Percentiles rank a stretch among this genome's conserved stretches.
phyloP scores from a whole-genome alignment of 2,329 filamentous ascomycete species.

The Ceratocystis ficicola region DNA sequence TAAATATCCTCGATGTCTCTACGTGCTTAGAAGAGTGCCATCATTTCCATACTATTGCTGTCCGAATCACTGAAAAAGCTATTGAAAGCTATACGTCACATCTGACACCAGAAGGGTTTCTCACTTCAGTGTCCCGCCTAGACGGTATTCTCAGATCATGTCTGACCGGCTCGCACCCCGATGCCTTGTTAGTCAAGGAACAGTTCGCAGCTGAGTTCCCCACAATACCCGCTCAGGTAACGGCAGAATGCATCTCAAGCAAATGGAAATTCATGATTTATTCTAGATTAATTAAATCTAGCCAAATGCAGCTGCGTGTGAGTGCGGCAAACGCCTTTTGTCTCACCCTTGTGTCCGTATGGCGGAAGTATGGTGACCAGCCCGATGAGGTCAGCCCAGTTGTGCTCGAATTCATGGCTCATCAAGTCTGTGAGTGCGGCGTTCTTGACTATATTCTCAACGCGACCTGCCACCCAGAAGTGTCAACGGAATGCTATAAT shows the following conservation, averaged over 20 bases:
- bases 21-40: conserved; percentile 5
- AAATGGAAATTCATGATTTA: conserved; percentile 60
- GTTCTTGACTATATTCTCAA: conserved; percentile 81
- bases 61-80: background rate
- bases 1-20: background rate
- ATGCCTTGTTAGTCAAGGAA: background rate
- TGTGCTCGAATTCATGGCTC: conserved; percentile 55
- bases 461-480: conserved; percentile 80
- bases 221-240: conserved; percentile 31
- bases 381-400: conserved; percentile 32
- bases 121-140: background rate
- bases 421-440: conserved; percentile 55
- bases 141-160: conserved; percentile 11
- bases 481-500: conserved; percentile 69
- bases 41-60: conserved; percentile 2
- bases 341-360: conserved; percentile 53
- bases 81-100: conserved; percentile 2
- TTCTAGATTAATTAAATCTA: conserved; percentile 63
- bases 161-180: background rate
- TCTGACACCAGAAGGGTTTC: conserved; percentile 2
- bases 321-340: conserved; percentile 66
- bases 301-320: conserved; percentile 83
- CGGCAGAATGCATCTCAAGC: conserved; percentile 41
- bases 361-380: conserved; percentile 43
- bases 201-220: conserved; percentile 25